Conservation (phyloP, 495 filamentous ascomycete species). For the Penicillium canariense region DNA sequence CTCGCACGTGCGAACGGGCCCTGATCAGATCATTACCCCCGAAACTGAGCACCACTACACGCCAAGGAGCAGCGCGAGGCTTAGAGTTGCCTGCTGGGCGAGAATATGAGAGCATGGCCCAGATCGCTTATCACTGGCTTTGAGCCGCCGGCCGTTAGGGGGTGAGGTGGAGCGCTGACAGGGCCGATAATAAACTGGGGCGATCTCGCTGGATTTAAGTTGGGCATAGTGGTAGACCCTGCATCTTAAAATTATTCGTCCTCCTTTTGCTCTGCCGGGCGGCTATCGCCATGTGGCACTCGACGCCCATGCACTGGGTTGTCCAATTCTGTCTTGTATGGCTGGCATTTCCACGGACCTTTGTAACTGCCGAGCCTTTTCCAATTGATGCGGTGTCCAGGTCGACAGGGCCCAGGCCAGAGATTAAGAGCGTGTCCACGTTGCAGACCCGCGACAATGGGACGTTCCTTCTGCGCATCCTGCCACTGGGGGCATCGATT, state of each 20-base stretch:
- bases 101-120: too few relatives aligned
- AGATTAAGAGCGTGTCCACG: not conserved
- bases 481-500: conserved; percentile 59
- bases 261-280: not conserved
- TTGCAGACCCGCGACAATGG: conserved; percentile 9
- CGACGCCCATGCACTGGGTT: conserved; percentile 14
- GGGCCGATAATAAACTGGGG: too few relatives aligned
- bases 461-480: conserved; percentile 40
- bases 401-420: not conserved
- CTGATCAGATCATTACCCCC: conserved; percentile 1
- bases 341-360: conserved; percentile 8
- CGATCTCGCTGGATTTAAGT: not conserved
- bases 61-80: too few relatives aligned
- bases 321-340: conserved; percentile 14
- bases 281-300: conserved; percentile 15
- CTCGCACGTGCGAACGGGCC: not conserved
- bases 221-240: not conserved
- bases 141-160: too few relatives aligned
- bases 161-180: too few relatives aligned
- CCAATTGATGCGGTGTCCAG: not conserved
- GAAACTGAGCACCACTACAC: too few relatives aligned
- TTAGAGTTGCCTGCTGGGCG: too few relatives aligned
- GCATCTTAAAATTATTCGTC: not conserved
- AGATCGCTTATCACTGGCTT: too few relatives aligned
- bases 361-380: not conserved